Percentiles rank a stretch among this genome's conserved stretches.
These are phyloP conservation scores for Paracamarosporium sp. DNA, from an alignment of 2,329 filamentous ascomycete species.

Conservation along the genomic window DNA sequence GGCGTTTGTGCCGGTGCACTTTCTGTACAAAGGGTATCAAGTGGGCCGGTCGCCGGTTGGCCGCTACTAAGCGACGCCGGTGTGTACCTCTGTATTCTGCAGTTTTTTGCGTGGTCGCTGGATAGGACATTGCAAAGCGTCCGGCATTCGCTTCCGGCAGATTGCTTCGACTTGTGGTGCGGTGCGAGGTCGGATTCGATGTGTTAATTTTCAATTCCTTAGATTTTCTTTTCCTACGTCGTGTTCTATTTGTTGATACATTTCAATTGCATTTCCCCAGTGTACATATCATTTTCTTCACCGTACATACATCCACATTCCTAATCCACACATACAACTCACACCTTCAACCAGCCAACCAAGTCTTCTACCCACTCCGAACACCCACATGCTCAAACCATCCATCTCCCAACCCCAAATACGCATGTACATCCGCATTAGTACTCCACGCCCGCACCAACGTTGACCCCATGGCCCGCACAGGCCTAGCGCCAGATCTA, in stretches of 20 bases:
- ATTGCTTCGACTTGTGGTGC: neutral
- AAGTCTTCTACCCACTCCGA: too few relatives aligned
- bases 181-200: too few relatives aligned
- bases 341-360: too few relatives aligned
- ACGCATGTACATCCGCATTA: neutral
- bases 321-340: too few relatives aligned
- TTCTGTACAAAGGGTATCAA: neutral
- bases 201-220: too few relatives aligned
- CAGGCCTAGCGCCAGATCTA: slow-evolving; percentile 6
- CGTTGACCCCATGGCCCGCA: neutral
- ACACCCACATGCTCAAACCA: neutral
- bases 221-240: neutral
- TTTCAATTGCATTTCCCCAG: neutral
- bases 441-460: too few relatives aligned
- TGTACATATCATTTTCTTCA: slow-evolving; percentile 1
- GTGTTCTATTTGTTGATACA: neutral
- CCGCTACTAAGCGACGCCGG: slow-evolving; percentile 10
- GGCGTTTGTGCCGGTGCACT: slow-evolving; percentile 16
- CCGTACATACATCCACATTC: too few relatives aligned
- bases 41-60: neutral
- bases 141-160: neutral
- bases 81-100: too few relatives aligned
- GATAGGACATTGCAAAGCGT: too few relatives aligned
- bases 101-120: neutral
- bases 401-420: neutral